Evolutionary conservation across 2,329 filamentous ascomycete genomes (phyloP), one percentile per base, ranked within the genome.

Genomic region (Neopestalotiopsis sp.): DNA sequence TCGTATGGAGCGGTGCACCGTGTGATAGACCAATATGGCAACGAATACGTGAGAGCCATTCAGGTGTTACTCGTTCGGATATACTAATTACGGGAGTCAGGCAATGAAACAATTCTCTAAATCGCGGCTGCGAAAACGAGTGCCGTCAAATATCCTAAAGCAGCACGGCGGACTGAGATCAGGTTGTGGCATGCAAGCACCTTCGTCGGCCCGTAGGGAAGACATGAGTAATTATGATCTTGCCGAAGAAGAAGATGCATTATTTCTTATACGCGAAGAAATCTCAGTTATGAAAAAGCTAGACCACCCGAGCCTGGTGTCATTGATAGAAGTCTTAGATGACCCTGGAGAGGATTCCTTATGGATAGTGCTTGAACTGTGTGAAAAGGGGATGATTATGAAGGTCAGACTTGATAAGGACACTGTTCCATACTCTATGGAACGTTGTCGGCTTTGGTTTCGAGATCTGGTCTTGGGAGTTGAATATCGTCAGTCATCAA

Each of bases 251-350:
- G 84, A 85, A 32, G 89, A 91, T 75, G 89, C 95, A 0, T 85
- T 98, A 12, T 93, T 93, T 76, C 84, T 98, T 69, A 98, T 99
- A 79, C 92, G 94, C 70, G 93, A 97, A 79, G 96, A 99, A 81
- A 96, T 98, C 75, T 96, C 96, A 69, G 97, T 98, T 78, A 98
- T 99, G 95, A 99, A 98, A 86, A 98, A 98, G 82, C 87, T 98
- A 61, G 91, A 98, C 77, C 96, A 99, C 77, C 92, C 91, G 34
- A 99, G 98, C 77, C 85, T 99, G n/a, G 95, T 98, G 14, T 91
- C 92, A 59, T 84, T 99, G 65, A 94, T 97, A 73, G 96, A 99
- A 81, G 96, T 99, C 3, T 85, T 99, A 65, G 96, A 98, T 78
- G 96, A 98, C 77, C 95, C 96, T 0, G 91, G 95, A 63, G 94